Conservation (phyloP, 139 green algal species). For the Auxenochlorella pyrenoidosa region DNA sequence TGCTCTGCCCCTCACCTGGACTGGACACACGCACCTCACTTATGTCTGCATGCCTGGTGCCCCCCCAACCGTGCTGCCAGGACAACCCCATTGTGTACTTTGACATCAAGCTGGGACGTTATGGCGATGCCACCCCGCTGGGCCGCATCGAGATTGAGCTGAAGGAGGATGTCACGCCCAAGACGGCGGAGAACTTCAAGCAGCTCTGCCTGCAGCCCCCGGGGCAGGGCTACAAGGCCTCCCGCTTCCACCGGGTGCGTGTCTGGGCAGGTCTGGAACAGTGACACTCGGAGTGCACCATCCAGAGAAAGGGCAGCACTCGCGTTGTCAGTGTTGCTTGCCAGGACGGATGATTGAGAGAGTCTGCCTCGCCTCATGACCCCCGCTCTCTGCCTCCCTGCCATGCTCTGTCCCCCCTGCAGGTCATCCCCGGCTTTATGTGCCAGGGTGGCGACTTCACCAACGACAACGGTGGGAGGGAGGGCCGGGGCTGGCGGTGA, state of each 20-base stretch:
- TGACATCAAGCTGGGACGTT: slow-evolving; percentile 88
- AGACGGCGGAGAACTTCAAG: slow-evolving; percentile 92
- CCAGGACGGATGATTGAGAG: no score
- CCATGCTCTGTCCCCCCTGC: slow-evolving; percentile 71
- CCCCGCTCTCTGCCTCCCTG: background rate
- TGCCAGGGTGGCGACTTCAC: slow-evolving; percentile 92
- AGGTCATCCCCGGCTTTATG: slow-evolving; percentile 91
- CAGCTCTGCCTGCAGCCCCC: slow-evolving; percentile 5
- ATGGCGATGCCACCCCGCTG: slow-evolving; percentile 72
- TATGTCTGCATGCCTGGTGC: background rate
- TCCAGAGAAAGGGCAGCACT: no score
- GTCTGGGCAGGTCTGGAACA: background rate
- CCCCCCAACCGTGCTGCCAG: slow-evolving; percentile 16
- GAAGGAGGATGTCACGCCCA: slow-evolving; percentile 77
- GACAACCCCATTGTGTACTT: slow-evolving; percentile 89
- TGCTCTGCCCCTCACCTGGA: no score
- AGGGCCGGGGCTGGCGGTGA: background rate
- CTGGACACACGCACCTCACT: no score
- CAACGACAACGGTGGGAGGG: slow-evolving; percentile 46
- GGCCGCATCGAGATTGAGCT: slow-evolving; percentile 88
- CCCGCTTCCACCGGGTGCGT: slow-evolving; percentile 58
- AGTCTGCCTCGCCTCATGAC: background rate
- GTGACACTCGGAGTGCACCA: background rate
- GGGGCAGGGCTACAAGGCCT: slow-evolving; percentile 49
- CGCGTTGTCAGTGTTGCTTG: no score